Base-by-base conservation (phyloP, 768 basidiomycete species). In the Xerocomus potaroensis region DNA sequence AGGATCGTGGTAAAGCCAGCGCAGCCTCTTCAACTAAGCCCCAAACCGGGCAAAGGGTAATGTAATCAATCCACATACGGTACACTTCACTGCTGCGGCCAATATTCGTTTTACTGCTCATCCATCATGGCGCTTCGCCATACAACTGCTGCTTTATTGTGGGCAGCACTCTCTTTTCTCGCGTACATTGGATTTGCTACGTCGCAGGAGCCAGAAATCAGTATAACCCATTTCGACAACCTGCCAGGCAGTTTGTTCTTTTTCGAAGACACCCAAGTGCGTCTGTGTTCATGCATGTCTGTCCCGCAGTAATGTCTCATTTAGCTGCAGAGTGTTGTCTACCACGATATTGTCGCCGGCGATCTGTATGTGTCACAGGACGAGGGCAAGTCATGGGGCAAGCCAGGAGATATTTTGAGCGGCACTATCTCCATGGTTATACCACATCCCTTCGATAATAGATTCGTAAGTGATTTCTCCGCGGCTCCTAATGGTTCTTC, bases 241-340 rank as follows among this genome's bases (percentile, higher is more conserved):
- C 69, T 88, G 29, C 91, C 92, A 8, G 77, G 78, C 11, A 75
- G 77, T 56, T 62, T 95, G 43, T 88, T 87, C 71, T 97, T 92
- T 75, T 96, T 98, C 69, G 89, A 97, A 52, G 95, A 96, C 69
- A 84, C 90, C 7, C 67, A 84, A 24, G 94, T 94, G 56, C 56
- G 85, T 72, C 21, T n/a, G 16, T 35, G n/a, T 40, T n/a, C 19
- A 23, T 16, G n/a, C 24, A 19, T 23, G 26, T 40, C 16, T 35
- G 18, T 2, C 23, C 11, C 26, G 7, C 6, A 22, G 21, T 53
- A 16, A 48, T 38, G 10, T 16, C 38, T 3, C 2, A 0, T 33
- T 46, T 41, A 12, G 12, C 12, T 43, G 1, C 62, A 86, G 83
- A 71, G 68, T 19, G 86, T 83, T n/a, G 71, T 95, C 39, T 92